Evolutionary conservation across 2,329 filamentous ascomycete species (phyloP), one percentile per base, ranked within the genome.

Genomic region (Lachnellula cervina): DNA sequence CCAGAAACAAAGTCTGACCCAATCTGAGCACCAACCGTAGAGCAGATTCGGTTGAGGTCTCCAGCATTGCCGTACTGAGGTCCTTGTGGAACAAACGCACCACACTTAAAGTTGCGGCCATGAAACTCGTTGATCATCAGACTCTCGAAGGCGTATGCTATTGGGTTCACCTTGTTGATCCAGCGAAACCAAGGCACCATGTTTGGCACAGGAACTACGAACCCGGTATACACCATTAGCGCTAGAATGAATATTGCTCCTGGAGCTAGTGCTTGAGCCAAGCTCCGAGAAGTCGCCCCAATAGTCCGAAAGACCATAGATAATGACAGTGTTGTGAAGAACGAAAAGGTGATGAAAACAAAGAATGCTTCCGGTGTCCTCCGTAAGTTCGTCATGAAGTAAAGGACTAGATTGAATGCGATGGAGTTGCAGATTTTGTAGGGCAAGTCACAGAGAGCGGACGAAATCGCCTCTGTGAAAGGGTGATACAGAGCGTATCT

Each of bases 401-500:
- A 96, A 2, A 96, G 73, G 1, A 83, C 79, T 40, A 91, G 50
- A 68, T 96, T 96, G 78, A 95, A 95, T 8, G 81, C 74, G 61
- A 96, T 79, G 1, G 82, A 74, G 66, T 92, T 93, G 23, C 72
- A 28, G 7, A 95, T 72, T 72, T 93, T 96, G 72, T 90, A 90
- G 0, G 91, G 91, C 73, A 95, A 74, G 64, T 96, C 91, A 59
- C 83, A 87, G 34, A 96, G 73, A 85, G 95, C 93, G 11, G 89
- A 94, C 0, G 91, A 83, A 46, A 92, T 79, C 13, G 91, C 89
- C 77, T 96, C 91, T 8, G 90, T 88, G 8, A 87, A 91, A 0
- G 92, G 90, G 65, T 96, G 92, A 65, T 96, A 96, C n/a, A 96
- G 78, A 16, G 90, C 90, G 69, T 96, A 96, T 56, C 88, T 83